phyloP scores from a whole-genome alignment of 139 green algal species.

The Pedinophyceae sp. region DNA sequence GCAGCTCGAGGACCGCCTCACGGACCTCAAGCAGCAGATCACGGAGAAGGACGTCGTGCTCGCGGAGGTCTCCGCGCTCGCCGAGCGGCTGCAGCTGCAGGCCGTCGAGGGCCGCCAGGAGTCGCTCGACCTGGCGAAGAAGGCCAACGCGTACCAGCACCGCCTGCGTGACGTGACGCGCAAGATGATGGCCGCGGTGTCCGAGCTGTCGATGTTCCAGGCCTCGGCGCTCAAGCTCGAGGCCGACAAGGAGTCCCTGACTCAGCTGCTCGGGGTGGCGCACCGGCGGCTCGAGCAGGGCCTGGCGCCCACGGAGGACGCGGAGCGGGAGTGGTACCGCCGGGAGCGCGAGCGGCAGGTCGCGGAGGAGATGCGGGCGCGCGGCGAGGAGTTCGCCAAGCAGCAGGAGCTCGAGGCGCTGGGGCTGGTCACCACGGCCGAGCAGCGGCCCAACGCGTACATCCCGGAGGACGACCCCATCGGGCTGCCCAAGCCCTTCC shows the following conservation, averaged over 20 bases:
- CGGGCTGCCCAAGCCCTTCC: conserved; percentile 72
- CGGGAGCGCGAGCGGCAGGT: conserved; percentile 15
- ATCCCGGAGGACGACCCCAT: conserved; percentile 45
- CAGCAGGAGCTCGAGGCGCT: conserved; percentile 7
- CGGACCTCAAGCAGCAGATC: conserved; percentile 51
- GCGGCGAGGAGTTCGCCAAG: not conserved
- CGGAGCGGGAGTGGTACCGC: conserved; percentile 19
- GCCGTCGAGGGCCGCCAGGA: conserved; percentile 35
- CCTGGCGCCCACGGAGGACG: conserved; percentile 41
- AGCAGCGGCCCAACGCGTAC: conserved; percentile 68
- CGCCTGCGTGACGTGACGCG: conserved; percentile 40
- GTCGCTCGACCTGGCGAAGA: conserved; percentile 36
- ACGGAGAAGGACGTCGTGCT: conserved; percentile 70
- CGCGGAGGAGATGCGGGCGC: conserved; percentile 16
- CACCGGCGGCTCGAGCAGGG: conserved; percentile 20
- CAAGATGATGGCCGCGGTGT: conserved; percentile 70
- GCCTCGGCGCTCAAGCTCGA: conserved; percentile 49
- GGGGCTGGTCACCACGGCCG: conserved; percentile 22
- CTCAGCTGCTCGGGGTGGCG: conserved; percentile 19
- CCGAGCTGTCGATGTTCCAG: conserved; percentile 76
- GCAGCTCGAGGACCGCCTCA: conserved; percentile 52
- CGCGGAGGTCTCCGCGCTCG: conserved; percentile 37
- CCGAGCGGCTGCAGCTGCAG: conserved; percentile 16
- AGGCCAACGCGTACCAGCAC: conserved; percentile 45
- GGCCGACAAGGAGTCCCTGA: conserved; percentile 33